Conservation (phyloP, 2,329 filamentous ascomycete species). For the Hypocrella siamensis region DNA sequence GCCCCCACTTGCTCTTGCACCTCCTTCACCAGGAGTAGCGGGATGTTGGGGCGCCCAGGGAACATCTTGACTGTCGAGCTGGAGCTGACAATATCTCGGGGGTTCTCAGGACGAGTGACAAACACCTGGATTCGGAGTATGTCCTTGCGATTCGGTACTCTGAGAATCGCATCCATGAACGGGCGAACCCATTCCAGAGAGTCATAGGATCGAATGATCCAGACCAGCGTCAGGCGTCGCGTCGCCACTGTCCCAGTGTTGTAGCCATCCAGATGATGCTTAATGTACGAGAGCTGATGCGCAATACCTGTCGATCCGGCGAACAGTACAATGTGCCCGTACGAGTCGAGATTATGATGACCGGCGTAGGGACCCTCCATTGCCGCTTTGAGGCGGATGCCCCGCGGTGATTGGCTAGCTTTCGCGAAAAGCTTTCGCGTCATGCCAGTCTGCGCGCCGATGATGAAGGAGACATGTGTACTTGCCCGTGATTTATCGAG, state of each 20-base stretch:
- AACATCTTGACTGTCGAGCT: conserved; percentile 80
- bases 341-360: conserved; percentile 75
- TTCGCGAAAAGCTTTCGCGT: conserved; percentile 67
- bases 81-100: conserved; percentile 64
- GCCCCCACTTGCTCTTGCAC: conserved; percentile 70
- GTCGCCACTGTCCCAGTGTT: conserved; percentile 61
- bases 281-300: conserved; percentile 80
- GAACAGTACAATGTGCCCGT: conserved; percentile 81
- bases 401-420: conserved; percentile 38
- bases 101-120: conserved; percentile 72
- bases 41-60: conserved; percentile 72
- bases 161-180: conserved; percentile 63
- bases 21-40: conserved; percentile 66
- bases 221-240: conserved; percentile 68
- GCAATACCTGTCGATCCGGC: conserved; percentile 91
- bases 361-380: conserved; percentile 84
- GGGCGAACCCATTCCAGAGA: conserved; percentile 86
- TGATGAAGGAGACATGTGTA: conserved; percentile 60
- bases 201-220: conserved; percentile 83
- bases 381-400: conserved; percentile 51
- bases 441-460: conserved; percentile 77
- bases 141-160: conserved; percentile 66
- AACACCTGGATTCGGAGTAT: conserved; percentile 79
- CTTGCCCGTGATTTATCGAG: conserved; percentile 23
- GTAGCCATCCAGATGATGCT: conserved; percentile 56